Evolutionary conservation across 1,139 yeast species (phyloP).

Genomic region (Hanseniaspora uvarum): DNA sequence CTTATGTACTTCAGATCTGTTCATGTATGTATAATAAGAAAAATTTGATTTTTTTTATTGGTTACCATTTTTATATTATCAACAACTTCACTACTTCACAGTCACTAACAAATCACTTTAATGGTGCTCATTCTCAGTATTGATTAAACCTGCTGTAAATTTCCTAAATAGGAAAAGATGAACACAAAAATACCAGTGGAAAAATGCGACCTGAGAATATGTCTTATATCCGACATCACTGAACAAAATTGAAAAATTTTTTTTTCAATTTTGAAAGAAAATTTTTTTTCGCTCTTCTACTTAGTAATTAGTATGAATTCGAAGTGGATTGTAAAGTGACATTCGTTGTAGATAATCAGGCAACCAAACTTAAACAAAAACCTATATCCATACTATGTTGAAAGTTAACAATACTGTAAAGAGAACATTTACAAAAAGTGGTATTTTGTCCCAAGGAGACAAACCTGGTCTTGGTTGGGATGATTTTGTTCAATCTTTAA

Average conservation of each 20-base stretch:
- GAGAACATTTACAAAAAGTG: slow-evolving; percentile 4
- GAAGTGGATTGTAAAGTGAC: too few species aligned
- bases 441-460: neutral
- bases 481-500: slow-evolving; percentile 8
- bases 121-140: neutral
- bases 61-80: too few species aligned
- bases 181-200: neutral
- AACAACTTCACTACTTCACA: too few species aligned
- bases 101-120: too few species aligned
- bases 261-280: neutral
- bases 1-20: neutral
- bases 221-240: neutral
- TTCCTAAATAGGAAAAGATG: neutral
- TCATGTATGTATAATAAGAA: neutral
- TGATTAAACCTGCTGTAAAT: neutral
- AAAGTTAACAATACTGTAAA: neutral
- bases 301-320: too few species aligned
- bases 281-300: neutral
- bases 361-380: too few species aligned
- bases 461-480: slow-evolving; percentile 8
- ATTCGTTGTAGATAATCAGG: too few species aligned
- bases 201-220: too few species aligned
- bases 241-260: neutral
- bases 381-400: neutral
- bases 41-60: too few species aligned